Evolutionary conservation across 2,329 filamentous ascomycete genomes (phyloP), one percentile per base, ranked within the genome.

Genomic region (Trichoderma sp.): DNA sequence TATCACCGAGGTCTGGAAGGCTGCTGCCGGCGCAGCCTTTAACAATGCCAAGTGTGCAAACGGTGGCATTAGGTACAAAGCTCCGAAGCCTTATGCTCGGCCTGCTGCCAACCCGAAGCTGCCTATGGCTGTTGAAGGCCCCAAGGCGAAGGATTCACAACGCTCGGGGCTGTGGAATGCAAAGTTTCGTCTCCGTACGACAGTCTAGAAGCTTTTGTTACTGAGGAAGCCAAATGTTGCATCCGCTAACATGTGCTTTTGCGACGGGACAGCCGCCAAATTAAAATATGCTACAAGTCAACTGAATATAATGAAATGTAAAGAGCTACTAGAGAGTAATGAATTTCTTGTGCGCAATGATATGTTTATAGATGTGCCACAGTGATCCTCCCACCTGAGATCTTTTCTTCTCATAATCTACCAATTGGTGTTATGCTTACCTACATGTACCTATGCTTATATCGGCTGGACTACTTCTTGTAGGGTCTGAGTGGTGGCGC

Each of bases 1-100:
- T 70, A 79, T 84, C 57, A 78, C 78, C 11, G 81, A 81, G 49
- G 76, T 83, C 24, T 87, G 85, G 85, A 82, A 82, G 74, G 78
- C 81, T 6, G 79, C 80, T 1, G 81, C 81, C 0, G 72, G 77
- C 35, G 77, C 79, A 1, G 81, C 80, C 1, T 83, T 82, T 71
- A 78, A 80, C 69, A 80, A 80, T 7, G 81, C 77, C 4, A 79
- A 78, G 58, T 83, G 81, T 62, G 81, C 78, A 16, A 75, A 77
- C 31, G 81, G 81, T 6, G 74, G 74, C 24, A 79, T 83, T 4
- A 10, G 24, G 43, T 49, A 49, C n/a, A 6, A 10, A 24, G n/a
- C 19, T 24, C 43, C 43, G n/a, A 49, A 49, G 43, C n/a, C n/a
- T 49, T n/a, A 21, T 49, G 8, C 5, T 2, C 43, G 43, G n/a